Percentiles rank a stretch among this genome's conserved stretches.
These are phyloP conservation scores for Calonectria montana DNA, from an alignment of 2,329 filamentous ascomycete genomes.

Conservation along the genomic window DNA sequence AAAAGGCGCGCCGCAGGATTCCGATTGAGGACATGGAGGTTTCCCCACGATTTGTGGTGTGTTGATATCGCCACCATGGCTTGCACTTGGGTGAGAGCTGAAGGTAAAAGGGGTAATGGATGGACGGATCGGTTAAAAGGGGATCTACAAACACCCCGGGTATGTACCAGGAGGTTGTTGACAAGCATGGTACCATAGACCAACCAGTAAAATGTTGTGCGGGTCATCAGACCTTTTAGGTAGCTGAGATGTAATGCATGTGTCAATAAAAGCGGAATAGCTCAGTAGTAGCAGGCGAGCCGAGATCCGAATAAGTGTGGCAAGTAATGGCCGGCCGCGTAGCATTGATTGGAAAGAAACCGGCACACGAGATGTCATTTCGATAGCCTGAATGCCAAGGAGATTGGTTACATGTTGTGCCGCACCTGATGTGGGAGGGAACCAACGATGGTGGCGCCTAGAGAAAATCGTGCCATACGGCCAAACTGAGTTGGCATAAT, in stretches of 20 bases:
- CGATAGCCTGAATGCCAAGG: constrained; percentile 19
- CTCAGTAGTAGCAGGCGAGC: not conserved
- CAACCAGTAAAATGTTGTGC: not conserved
- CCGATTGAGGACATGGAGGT: not conserved
- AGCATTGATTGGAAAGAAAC: not conserved
- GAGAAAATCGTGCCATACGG: not conserved
- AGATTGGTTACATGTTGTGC: not conserved
- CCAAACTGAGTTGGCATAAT: not conserved
- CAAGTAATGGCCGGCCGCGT: not conserved
- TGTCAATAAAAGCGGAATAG: not conserved
- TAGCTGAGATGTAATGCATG: not conserved
- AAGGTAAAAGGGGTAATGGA: not conserved
- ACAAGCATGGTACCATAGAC: not conserved
- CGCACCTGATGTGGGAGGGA: not conserved
- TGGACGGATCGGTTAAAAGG: constrained; percentile 6
- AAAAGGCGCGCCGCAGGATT: not conserved
- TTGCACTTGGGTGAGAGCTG: not conserved
- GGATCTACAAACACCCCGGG: not conserved
- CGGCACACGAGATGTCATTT: not conserved
- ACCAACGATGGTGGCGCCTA: not conserved
- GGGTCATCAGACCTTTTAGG: not conserved
- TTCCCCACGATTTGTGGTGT: not conserved
- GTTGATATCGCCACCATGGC: not conserved
- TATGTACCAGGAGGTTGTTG: not conserved
- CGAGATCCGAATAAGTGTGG: constrained; percentile 17